Evolutionary conservation across 2,329 filamentous ascomycete genomes (phyloP), one percentile per base, ranked within the genome.

Genomic region (Xylariales sp.): DNA sequence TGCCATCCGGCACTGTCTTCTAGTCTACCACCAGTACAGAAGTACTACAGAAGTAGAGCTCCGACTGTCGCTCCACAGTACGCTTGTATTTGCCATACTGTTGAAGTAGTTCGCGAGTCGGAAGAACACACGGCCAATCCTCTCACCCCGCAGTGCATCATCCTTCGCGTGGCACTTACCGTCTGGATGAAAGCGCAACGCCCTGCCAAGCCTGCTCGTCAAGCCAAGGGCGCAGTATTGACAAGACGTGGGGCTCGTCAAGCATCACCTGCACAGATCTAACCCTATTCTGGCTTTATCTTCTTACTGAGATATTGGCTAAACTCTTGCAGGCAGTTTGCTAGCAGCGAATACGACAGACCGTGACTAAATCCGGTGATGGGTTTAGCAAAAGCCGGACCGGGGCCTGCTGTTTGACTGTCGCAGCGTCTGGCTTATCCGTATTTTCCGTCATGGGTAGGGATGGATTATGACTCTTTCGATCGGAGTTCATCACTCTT

Each of bases 181-280:
- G 25, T n/a, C 8, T 9, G 22, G 14, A 29, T n/a, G 33, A 28
- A 40, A 40, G 38, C 38, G 38, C 44, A 38, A 46, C 50, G 53
- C 53, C 51, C 53, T 56, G n/a, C n/a, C n/a, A n/a, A n/a, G n/a
- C n/a, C n/a, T n/a, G 48, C 54, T 51, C 52, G 61, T 66, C 61
- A 62, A 60, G 41, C 48, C 51, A 65, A 66, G 63, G 63, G 63
- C 63, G 63, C 53, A 53, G 38, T 51, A 57, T 56, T 62, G 58
- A 63, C 62, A 60, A 51, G 46, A 35, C 32, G 38, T 44, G 28
- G 38, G 44, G 38, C 31, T 21, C 12, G 25, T 16, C 29, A 22
- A 6, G 14, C 36, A 29, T 15, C 28, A n/a, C n/a, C 35, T 24
- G 29, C 35, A 38, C 9, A 22, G 20, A n/a, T 16, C 35, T 27